Evolutionary conservation across 306 rosid species (phyloP).

Genomic region (Cicer judaicum): DNA sequence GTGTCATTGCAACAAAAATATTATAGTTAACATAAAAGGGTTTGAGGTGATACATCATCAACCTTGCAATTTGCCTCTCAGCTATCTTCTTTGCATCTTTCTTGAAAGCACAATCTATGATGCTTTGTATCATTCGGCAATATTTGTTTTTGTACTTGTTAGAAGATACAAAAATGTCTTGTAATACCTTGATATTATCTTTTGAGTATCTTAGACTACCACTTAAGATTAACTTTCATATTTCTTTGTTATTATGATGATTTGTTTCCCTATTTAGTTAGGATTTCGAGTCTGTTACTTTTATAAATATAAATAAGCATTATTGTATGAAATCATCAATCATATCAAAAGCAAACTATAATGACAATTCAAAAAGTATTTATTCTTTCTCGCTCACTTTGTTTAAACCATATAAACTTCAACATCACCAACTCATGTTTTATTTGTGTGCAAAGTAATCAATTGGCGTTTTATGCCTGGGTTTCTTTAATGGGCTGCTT

Average conservation of each 20-base stretch:
- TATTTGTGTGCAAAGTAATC: neutral
- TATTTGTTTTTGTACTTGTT: neutral
- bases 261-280: neutral
- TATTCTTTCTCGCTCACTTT: neutral
- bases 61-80: slow-evolving; percentile 1
- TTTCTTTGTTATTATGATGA: neutral
- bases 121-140: slow-evolving; percentile 6
- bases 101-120: slow-evolving; percentile 3
- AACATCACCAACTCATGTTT: slow-evolving; percentile 2
- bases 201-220: neutral
- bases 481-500: slow-evolving; percentile 16
- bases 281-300: neutral
- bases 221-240: neutral
- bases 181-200: neutral
- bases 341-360: neutral
- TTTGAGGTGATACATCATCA: neutral
- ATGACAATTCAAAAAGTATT: neutral
- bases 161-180: neutral
- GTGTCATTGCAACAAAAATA: neutral
- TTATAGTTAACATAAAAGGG: slow-evolving; percentile 4
- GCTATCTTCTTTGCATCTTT: neutral
- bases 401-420: neutral
- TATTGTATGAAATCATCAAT: neutral
- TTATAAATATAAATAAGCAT: neutral
- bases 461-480: slow-evolving; percentile 8